Evolutionary conservation across 1,284 basidiomycete species (phyloP).

Genomic region (Trichosporon coremiiforme): DNA sequence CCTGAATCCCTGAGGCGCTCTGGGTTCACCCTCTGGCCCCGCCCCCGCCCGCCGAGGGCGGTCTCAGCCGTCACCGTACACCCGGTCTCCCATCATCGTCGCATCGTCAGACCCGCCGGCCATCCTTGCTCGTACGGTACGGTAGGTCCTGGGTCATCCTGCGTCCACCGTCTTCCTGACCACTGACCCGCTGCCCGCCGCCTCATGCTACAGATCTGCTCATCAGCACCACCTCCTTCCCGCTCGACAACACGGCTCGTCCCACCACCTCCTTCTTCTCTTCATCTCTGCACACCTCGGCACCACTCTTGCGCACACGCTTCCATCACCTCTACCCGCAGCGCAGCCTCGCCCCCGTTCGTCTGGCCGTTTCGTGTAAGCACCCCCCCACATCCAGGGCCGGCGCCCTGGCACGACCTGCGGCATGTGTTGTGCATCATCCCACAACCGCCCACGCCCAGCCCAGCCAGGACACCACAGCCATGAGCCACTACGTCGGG

Average conservation of each 20-base stretch:
- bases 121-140: neutral
- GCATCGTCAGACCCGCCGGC: constrained; percentile 19
- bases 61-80: constrained; percentile 3
- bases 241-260: constrained; percentile 1
- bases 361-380: constrained; percentile 6
- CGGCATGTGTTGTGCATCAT: constrained; percentile 11
- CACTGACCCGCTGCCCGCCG: neutral
- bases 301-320: neutral
- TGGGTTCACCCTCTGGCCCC: constrained; percentile 8
- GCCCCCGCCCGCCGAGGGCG: constrained; percentile 6
- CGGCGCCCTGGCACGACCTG: constrained; percentile 1
- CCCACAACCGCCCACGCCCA: neutral
- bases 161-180: neutral
- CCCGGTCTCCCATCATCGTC: constrained; percentile 13
- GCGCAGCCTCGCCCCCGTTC: neutral
- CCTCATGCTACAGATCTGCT: neutral
- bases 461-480: neutral
- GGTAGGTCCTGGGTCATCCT: neutral
- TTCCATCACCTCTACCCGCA: neutral
- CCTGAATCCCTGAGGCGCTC: neutral
- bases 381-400: constrained; percentile 14
- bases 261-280: neutral
- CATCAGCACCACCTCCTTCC: neutral
- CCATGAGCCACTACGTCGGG: neutral
- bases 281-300: neutral